Evolutionary conservation across 768 basidiomycete genomes (phyloP).

Genomic region (Gymnopilus junonius): DNA sequence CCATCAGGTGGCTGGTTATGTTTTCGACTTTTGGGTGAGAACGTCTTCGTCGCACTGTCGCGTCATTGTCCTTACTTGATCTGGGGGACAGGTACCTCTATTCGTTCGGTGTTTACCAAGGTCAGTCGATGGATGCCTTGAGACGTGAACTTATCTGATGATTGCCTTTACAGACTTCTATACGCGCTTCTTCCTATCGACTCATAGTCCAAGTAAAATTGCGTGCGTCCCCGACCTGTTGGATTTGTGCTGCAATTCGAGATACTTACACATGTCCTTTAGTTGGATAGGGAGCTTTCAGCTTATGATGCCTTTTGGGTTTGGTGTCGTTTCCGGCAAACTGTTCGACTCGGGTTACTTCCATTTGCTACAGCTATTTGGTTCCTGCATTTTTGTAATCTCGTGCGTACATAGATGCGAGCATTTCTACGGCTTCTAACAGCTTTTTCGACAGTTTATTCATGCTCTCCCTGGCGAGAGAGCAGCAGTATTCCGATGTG

Average conservation of each 20-base stretch:
- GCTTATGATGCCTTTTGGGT: constrained; percentile 42
- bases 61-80: not conserved
- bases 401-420: constrained; percentile 22
- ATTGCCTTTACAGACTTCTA: constrained; percentile 40
- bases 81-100: constrained; percentile 32
- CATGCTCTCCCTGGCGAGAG: constrained; percentile 17
- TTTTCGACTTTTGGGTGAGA: constrained; percentile 45
- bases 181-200: constrained; percentile 1
- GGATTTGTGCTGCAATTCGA: not conserved
- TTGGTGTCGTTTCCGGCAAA: constrained; percentile 43
- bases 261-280: not conserved
- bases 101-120: constrained; percentile 34
- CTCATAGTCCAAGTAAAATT: constrained; percentile 3
- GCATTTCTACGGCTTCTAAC: no score
- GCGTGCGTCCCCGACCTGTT: not conserved
- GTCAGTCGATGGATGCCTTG: constrained; percentile 19
- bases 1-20: constrained; percentile 37
- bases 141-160: constrained; percentile 27
- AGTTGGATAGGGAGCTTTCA: constrained; percentile 56
- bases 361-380: constrained; percentile 25
- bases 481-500: constrained; percentile 19
- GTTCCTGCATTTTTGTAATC: constrained; percentile 20
- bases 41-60: not conserved
- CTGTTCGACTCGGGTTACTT: constrained; percentile 53
- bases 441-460: constrained; percentile 7